Conservation (phyloP, 306 rosid genomes). For the Rosa persica region DNA sequence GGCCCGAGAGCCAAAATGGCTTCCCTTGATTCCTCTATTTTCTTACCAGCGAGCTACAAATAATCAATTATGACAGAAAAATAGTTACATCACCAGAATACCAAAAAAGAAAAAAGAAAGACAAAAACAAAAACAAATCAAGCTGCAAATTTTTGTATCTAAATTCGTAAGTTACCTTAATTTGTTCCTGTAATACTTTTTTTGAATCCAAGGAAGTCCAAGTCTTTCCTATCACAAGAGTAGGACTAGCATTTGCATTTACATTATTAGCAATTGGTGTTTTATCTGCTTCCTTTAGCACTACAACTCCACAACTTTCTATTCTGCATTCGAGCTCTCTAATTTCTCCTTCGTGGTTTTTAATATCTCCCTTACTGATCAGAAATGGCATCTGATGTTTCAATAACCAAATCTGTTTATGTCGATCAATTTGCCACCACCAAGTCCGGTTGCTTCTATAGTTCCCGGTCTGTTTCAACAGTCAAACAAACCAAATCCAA, state of each 20-base stretch:
- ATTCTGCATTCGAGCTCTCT: not conserved
- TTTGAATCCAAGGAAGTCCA: no score
- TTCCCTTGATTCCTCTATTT: constrained; percentile 21
- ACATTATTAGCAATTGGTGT: not conserved
- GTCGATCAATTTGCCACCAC: not conserved
- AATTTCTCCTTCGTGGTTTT: constrained; percentile 6
- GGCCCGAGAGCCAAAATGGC: not conserved
- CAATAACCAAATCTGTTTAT: not conserved
- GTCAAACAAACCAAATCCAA: not conserved
- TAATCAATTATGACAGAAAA: not conserved
- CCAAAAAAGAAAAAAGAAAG: no score
- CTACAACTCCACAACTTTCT: not conserved
- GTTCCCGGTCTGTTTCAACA: not conserved
- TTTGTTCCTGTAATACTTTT: constrained; percentile 17
- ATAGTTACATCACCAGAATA: not conserved
- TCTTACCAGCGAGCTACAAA: constrained; percentile 14
- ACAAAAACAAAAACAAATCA: no score
- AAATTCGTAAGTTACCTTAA: constrained; percentile 10
- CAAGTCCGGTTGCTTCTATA: no score
- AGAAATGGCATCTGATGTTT: not conserved
- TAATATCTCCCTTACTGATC: not conserved
- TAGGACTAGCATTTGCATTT: constrained; percentile 17
- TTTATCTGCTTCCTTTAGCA: not conserved
- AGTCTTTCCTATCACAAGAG: constrained; percentile 1
- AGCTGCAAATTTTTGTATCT: not conserved